These are phyloP conservation scores for Alternaria hordeiaustralica DNA, from an alignment of 2,329 filamentous ascomycete species.

Conservation along the genomic window DNA sequence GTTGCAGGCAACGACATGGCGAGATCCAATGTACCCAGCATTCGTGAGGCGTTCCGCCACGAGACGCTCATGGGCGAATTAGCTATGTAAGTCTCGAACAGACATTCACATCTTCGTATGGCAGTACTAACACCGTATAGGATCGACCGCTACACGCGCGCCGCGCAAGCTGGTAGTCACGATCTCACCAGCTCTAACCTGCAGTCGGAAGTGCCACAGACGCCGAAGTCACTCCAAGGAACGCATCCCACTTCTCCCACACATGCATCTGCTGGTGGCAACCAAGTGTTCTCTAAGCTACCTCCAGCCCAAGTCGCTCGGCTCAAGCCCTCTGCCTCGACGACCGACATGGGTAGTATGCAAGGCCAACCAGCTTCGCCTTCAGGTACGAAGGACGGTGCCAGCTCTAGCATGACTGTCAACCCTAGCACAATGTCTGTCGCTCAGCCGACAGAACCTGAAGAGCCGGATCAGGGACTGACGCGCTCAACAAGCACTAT, in stretches of 20 bases:
- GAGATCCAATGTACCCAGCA: conserved; percentile 95
- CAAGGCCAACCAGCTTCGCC: conserved; percentile 34
- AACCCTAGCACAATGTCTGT: conserved; percentile 28
- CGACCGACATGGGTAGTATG: conserved; percentile 22
- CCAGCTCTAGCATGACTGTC: conserved; percentile 37
- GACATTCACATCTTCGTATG: neutral
- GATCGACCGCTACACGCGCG: conserved; percentile 53
- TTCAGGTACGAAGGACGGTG: conserved; percentile 24
- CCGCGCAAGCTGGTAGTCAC: conserved; percentile 36
- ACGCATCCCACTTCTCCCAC: conserved; percentile 49
- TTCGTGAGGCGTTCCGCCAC: conserved; percentile 86
- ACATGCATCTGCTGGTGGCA: conserved; percentile 48
- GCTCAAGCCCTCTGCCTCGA: conserved; percentile 32
- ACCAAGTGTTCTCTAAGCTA: conserved; percentile 33
- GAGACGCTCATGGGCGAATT: conserved; percentile 85
- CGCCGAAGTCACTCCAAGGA: conserved; percentile 38
- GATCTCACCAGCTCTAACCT: conserved; percentile 47
- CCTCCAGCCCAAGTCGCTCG: conserved; percentile 49
- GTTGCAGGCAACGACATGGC: conserved; percentile 88
- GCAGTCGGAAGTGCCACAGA: conserved; percentile 37
- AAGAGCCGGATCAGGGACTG: conserved; percentile 26
- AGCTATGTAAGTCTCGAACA: conserved; percentile 69
- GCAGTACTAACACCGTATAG: conserved; percentile 18
- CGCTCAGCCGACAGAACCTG: conserved; percentile 32
- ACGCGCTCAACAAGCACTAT: conserved; percentile 33